A percentile compares a stretch with the other conserved stretches of the same genome.
phyloP scores from a whole-genome alignment of 139 green algal species.

The Coccomyxa sp. region DNA sequence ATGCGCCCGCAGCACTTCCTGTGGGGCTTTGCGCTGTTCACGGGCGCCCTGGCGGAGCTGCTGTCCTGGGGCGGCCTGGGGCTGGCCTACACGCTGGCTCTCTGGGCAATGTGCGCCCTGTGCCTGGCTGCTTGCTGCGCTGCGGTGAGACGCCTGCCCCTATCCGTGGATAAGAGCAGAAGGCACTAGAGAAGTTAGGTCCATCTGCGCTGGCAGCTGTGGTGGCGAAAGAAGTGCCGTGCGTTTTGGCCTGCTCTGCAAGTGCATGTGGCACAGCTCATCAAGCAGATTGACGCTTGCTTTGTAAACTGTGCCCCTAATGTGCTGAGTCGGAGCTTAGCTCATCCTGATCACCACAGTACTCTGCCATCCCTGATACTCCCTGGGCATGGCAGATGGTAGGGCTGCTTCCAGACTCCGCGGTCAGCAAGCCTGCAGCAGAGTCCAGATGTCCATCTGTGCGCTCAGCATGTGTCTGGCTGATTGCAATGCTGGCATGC shows the following conservation, averaged over 20 bases:
- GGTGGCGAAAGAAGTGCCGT: too few relatives aligned
- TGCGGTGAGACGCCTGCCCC: background rate
- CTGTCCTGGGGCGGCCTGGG: conserved; percentile 23
- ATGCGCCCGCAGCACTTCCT: background rate
- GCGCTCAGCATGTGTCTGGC: background rate
- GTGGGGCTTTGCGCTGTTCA: conserved; percentile 19
- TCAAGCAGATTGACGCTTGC: background rate
- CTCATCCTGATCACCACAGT: too few relatives aligned
- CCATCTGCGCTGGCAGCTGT: too few relatives aligned
- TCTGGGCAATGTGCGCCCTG: conserved; percentile 20
- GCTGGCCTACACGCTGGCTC: conserved; percentile 18
- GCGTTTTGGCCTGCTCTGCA: background rate
- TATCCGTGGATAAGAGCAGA: background rate
- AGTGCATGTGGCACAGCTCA: background rate
- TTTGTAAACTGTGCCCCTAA: background rate
- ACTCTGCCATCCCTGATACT: background rate
- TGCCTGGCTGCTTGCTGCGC: background rate
- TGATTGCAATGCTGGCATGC: background rate
- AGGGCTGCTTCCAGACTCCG: background rate
- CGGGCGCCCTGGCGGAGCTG: conserved; percentile 8
- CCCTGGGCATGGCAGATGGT: background rate
- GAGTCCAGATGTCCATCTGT: background rate
- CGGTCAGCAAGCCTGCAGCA: background rate
- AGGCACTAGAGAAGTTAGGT: too few relatives aligned
- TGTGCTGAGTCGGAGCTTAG: background rate